Base-by-base conservation (phyloP, 2,329 filamentous ascomycete genomes). In the Scolecobasidium constrictum region DNA sequence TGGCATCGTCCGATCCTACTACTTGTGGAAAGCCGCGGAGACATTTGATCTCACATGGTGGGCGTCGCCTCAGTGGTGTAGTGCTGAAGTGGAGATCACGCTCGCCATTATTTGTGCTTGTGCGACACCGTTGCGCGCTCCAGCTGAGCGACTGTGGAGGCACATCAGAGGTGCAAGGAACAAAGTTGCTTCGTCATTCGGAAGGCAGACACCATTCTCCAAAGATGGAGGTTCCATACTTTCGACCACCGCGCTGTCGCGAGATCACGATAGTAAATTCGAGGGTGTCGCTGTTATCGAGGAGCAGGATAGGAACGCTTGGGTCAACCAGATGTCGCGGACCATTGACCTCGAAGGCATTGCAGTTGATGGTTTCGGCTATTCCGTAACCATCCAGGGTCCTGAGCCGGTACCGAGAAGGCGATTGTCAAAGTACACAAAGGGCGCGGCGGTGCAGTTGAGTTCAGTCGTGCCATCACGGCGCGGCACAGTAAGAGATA, bases 31-130 rank as follows among this genome's bases (percentile, higher is more conserved):
- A n/a, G 47, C 68, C 3, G 54, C 66, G 4, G 50, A 48, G 3
- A 61, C 56, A 42, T 66, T 62, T 45, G 66, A 69, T 41, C 55
- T 59, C 42, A 66, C 64, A 2, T 69, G 66, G 66, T 63, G 57
- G 40, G 56, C 62, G 4, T 66, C 63, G 51, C 62, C 63, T 4
- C 51, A 68, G 0, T 69, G 65, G 63, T 67, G 68, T 16, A 58
- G 57, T 35, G 62, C 65, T 3, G 60, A 63, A 0, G 59, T 69
- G 2, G 66, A 69, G 48, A 63, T 68, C 6, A 63, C 69, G 45
- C 45, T 68, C 4, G 65, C 63, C 5, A 58, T 69, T 13, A 42
- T 41, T 17, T 44, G 38, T 36, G 43, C 43, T 21, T 45, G 43
- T 36, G 43, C 43, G n/a, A 20, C 43, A 15, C 20, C 43, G 13